Evolutionary conservation across 768 basidiomycete genomes (phyloP).

Genomic region (Collybiopsis luxurians): DNA sequence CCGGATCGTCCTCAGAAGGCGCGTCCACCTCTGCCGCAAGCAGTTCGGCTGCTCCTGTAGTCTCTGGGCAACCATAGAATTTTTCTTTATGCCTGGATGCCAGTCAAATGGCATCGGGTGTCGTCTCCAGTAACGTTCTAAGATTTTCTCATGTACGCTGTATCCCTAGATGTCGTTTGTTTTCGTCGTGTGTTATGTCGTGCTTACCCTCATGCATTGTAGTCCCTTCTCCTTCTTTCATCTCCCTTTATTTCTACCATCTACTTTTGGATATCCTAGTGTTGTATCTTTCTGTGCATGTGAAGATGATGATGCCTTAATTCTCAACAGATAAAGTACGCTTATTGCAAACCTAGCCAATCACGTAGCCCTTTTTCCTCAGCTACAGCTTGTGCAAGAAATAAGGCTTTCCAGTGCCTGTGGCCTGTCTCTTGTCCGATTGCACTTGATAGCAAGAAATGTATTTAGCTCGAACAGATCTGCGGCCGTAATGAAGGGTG

Average conservation of each 20-base stretch:
- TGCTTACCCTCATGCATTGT: no score
- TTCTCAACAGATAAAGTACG: not conserved
- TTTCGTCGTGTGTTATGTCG: not conserved
- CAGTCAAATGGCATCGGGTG: no score
- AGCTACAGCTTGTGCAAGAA: slow-evolving; percentile 19
- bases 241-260: not conserved
- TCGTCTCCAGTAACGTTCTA: no score
- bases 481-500: no score
- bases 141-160: no score
- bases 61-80: not conserved
- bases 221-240: not conserved
- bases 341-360: no score
- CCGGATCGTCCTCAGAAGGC: not conserved
- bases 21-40: not conserved
- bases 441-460: no score
- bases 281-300: not conserved
- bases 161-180: slow-evolving; percentile 1
- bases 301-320: not conserved
- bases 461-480: no score
- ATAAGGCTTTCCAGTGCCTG: slow-evolving; percentile 23
- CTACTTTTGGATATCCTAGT: not conserved
- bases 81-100: no score
- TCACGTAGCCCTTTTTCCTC: slow-evolving; percentile 30
- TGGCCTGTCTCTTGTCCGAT: no score
- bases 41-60: no score